Base-by-base conservation (phyloP, 2,329 filamentous ascomycete genomes). In the Fusarium siculi region DNA sequence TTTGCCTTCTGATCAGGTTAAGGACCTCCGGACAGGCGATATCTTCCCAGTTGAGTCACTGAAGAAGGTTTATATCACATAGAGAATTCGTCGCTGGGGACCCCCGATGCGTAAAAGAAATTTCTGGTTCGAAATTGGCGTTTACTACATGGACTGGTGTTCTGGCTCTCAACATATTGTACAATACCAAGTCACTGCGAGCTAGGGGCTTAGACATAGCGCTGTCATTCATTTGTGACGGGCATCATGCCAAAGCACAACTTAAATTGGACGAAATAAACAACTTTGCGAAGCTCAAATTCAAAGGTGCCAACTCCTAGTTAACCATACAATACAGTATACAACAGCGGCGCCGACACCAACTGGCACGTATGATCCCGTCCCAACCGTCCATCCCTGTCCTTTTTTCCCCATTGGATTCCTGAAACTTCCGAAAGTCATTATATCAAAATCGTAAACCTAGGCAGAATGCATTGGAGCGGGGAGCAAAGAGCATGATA, bases 31-130 rank as follows among this genome's bases (percentile, higher is more conserved):
- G 23, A 95, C 93, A 2, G 92, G 92, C 0, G 89, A 93, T 56
- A 83, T 93, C 16, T 96, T 88, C 78, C 81, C 86, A 2, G 84
- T 86, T 59, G 85, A 87, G 4, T 86, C 89, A 62, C 84, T 96
- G 66, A 93, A 93, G 85, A 98, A 97, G 85, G 95, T 98, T 28
- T 99, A 92, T 80, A 97, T 98, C 67, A 94, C 94, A 60, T 97
- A 84, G 66, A 30, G 9, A 44, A 7, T 11, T 18, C 19, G 10
- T 30, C 11, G 10, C 25, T 49, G 30, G 19, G 21, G n/a, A 19
- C 36, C 46, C 23, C 14, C 9, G 18, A n/a, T 19, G 23, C 19
- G 52, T 19, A 21, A 30, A 21, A 39, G 40, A 37, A 44, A 7
- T 44, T 32, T 23, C 39, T 16, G 28, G 30, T n/a, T 57, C 19